Conservation (phyloP, 140 eudicot genomes). For the Erigeron philadelphicus region DNA sequence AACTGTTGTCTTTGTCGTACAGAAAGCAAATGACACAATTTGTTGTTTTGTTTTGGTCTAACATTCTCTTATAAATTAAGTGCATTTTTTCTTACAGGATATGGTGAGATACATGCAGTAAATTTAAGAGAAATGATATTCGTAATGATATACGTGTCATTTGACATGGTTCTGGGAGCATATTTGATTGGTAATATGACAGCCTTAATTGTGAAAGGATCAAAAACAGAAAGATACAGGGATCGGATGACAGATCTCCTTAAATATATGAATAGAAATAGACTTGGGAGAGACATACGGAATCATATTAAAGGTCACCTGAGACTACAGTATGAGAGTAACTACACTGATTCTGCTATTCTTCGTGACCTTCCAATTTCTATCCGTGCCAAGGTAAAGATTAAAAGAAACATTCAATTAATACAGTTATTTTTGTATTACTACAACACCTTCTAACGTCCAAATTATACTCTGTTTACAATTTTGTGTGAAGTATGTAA, state of each 20-base stretch:
- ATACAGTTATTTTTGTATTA: no score
- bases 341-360: slow-evolving; percentile 56
- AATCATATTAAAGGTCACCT: slow-evolving; percentile 63
- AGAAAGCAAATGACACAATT: no score
- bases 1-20: no score
- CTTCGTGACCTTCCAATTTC: slow-evolving; percentile 83
- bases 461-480: no score
- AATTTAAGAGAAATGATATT: slow-evolving; percentile 91
- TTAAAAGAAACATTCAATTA: no score
- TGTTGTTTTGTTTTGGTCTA: no score
- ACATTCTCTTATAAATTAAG: no score
- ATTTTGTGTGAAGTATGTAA: no score
- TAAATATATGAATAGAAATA: slow-evolving; percentile 61
- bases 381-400: slow-evolving; percentile 86
- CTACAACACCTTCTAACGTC: no score
- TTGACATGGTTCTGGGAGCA: slow-evolving; percentile 89
- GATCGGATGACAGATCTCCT: slow-evolving; percentile 75
- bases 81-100: slow-evolving; percentile 57
- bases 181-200: slow-evolving; percentile 96
- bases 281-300: slow-evolving; percentile 52
- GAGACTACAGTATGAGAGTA: slow-evolving; percentile 55
- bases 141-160: slow-evolving; percentile 75
- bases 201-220: slow-evolving; percentile 88
- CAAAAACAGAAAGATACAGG: slow-evolving; percentile 85
- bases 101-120: slow-evolving; percentile 96